A percentile compares a stretch with the other conserved stretches of the same genome.
These are phyloP conservation scores for Microcyclospora pomicola DNA, from an alignment of 2,329 filamentous ascomycete genomes.

Conservation along the genomic window DNA sequence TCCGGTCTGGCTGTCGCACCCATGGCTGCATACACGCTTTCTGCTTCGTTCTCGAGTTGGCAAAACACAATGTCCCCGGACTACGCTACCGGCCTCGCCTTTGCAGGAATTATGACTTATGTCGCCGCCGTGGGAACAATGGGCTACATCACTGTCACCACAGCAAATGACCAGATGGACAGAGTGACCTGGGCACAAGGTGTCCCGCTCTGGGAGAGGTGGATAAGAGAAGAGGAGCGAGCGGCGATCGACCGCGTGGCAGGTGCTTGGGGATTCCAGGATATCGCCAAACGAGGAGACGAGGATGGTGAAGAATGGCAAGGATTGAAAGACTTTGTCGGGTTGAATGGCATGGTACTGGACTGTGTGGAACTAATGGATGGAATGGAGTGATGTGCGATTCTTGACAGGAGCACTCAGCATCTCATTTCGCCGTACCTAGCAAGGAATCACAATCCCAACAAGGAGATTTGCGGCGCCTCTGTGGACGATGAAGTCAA, in stretches of 20 bases:
- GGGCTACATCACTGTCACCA: constrained; percentile 71
- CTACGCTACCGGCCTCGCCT: constrained; percentile 63
- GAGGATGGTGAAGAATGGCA: constrained; percentile 90
- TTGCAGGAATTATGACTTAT: constrained; percentile 72
- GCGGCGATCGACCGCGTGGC: constrained; percentile 76
- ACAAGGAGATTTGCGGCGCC: too few relatives aligned
- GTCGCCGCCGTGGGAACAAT: constrained; percentile 67
- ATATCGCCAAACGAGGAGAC: constrained; percentile 65
- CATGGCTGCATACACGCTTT: constrained; percentile 54
- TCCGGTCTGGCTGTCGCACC: constrained; percentile 45
- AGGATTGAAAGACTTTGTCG: constrained; percentile 66
- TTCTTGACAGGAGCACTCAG: background rate
- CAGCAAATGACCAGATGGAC: constrained; percentile 88
- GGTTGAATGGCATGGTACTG: constrained; percentile 74
- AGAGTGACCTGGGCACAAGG: constrained; percentile 82
- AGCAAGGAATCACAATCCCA: too few relatives aligned
- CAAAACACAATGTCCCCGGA: constrained; percentile 65
- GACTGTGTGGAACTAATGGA: constrained; percentile 85
- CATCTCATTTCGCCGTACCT: too few relatives aligned
- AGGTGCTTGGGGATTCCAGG: constrained; percentile 81
- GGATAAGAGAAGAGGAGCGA: constrained; percentile 81
- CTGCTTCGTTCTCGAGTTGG: constrained; percentile 49
- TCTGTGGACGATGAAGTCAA: too few relatives aligned
- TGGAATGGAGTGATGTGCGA: constrained; percentile 55
- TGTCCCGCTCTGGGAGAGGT: constrained; percentile 64